Evolutionary conservation across 371 early-diverging fungal genomes (phyloP).

Genomic region (Apophysomyces ossiformis): DNA sequence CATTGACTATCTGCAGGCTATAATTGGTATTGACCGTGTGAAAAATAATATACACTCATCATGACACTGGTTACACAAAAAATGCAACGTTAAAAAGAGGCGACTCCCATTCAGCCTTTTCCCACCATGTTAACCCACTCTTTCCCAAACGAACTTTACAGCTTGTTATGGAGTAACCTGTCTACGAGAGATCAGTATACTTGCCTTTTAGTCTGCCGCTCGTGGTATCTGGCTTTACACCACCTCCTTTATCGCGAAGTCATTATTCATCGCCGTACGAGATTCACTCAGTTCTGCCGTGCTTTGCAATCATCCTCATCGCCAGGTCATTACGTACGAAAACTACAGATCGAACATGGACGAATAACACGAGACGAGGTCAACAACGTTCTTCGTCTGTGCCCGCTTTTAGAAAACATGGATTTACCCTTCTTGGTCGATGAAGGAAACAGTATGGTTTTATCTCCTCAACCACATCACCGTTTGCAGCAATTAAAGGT

Average conservation of each 20-base stretch:
- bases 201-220: constrained; percentile 2
- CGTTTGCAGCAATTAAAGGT: background rate
- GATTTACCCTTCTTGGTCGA: background rate
- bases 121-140: background rate
- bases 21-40: background rate
- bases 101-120: background rate
- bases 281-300: constrained; percentile 4
- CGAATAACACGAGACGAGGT: background rate
- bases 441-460: background rate
- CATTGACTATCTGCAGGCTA: background rate
- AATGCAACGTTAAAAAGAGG: constrained; percentile 2
- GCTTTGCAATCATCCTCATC: constrained; percentile 13
- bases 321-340: constrained; percentile 5
- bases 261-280: constrained; percentile 8
- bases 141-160: background rate
- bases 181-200: constrained; percentile 3
- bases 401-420: constrained; percentile 4
- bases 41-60: background rate
- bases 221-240: constrained; percentile 7
- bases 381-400: background rate
- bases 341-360: constrained; percentile 3
- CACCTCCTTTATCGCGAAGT: constrained; percentile 1
- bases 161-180: background rate
- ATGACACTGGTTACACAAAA: constrained; percentile 1
- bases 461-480: background rate